These are phyloP conservation scores for Pulveroboletus sp. DNA, from an alignment of 768 basidiomycete species.

Conservation along the genomic window DNA sequence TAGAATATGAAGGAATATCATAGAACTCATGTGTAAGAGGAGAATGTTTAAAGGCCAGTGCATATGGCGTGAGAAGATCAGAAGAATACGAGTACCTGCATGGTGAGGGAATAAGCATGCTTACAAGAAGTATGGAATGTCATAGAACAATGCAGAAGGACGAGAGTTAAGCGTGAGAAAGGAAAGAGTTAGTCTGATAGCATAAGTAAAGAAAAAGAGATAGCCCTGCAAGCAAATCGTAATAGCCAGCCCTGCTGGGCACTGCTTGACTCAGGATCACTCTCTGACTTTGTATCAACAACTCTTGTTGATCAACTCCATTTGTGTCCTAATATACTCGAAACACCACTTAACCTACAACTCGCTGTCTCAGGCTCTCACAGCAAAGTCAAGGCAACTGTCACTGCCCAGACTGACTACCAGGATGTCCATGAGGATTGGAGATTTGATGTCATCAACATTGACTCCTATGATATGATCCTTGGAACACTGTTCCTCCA, in stretches of 20 bases:
- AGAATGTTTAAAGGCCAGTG: no score
- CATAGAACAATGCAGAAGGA: no score
- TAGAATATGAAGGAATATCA: no score
- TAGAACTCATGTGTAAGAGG: no score
- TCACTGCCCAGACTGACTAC: slow-evolving; percentile 9
- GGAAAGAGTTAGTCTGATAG: no score
- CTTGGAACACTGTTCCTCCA: slow-evolving; percentile 39
- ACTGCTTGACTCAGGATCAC: slow-evolving; percentile 25
- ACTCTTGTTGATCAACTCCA: slow-evolving; percentile 27
- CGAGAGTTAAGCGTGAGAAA: no score
- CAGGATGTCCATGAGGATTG: slow-evolving; percentile 16
- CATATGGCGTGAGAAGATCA: no score
- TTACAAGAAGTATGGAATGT: no score
- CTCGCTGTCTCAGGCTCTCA: slow-evolving; percentile 31
- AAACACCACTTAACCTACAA: slow-evolving; percentile 26
- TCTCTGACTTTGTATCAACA: slow-evolving; percentile 31
- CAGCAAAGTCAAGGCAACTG: slow-evolving; percentile 20
- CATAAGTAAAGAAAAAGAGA: no score
- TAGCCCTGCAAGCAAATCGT: no score
- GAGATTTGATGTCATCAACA: slow-evolving; percentile 37
- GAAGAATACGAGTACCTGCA: no score
- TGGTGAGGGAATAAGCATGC: no score
- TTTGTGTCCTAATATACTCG: slow-evolving; percentile 4
- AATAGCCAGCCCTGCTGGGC: slow-evolving; percentile 17
- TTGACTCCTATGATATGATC: slow-evolving; percentile 39